Evolutionary conservation across 2,329 filamentous ascomycete genomes (phyloP).

Genomic region (Colletotrichum viniferum): DNA sequence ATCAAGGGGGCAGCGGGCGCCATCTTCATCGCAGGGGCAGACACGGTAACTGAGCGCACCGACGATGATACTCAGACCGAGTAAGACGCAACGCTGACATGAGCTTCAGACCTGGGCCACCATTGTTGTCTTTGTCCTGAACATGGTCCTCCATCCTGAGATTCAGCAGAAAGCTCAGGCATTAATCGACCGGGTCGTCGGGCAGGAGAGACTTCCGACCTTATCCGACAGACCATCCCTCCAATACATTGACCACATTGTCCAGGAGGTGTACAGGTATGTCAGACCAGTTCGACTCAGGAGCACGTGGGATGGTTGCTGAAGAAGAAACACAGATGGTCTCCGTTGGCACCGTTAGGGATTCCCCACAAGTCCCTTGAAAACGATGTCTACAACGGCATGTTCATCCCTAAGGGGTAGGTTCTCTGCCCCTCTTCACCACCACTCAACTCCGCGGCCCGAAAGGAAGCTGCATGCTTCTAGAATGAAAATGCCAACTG

Average conservation of each 20-base stretch:
- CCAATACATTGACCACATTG: conserved; percentile 38
- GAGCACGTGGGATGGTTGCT: neutral
- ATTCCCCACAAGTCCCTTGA: conserved; percentile 59
- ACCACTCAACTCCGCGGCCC: neutral
- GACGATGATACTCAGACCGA: neutral
- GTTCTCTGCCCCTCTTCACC: neutral
- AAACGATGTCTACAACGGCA: conserved; percentile 62
- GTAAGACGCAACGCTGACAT: conserved; percentile 25
- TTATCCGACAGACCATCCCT: conserved; percentile 49
- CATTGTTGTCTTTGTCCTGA: conserved; percentile 21
- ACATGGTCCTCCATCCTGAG: conserved; percentile 35
- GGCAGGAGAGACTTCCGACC: conserved; percentile 46
- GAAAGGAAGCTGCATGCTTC: conserved; percentile 9
- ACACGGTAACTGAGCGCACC: conserved; percentile 38
- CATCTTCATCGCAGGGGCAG: conserved; percentile 51
- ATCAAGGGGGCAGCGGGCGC: conserved; percentile 53
- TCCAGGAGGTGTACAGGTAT: conserved; percentile 43
- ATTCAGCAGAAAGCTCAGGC: conserved; percentile 50
- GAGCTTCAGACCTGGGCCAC: conserved; percentile 33
- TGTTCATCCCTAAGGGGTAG: conserved; percentile 59
- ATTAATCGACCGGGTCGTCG: conserved; percentile 51
- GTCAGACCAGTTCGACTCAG: neutral
- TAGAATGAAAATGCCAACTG: conserved; percentile 9
- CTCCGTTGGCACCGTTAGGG: conserved; percentile 50
- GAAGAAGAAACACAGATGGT: conserved; percentile 37